Percentiles rank a stretch among this genome's conserved stretches.
These are phyloP conservation scores for Apiospora marii DNA, from an alignment of 2,329 filamentous ascomycete species.

Conservation along the genomic window DNA sequence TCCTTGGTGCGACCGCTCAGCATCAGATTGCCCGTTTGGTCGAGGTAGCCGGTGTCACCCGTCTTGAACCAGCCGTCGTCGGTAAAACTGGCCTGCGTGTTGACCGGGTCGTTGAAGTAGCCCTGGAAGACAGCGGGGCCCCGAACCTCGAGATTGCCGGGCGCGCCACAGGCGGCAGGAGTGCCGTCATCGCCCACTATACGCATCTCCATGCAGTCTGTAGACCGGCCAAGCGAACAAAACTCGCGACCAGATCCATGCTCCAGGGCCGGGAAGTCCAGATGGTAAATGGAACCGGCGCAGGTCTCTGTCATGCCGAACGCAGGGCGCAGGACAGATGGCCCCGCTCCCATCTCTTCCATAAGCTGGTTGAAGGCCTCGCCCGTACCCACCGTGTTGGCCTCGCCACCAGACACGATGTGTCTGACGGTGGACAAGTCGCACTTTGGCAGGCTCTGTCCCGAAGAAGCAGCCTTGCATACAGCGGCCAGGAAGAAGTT, in stretches of 20 bases:
- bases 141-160: constrained; percentile 10
- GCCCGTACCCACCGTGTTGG: constrained; percentile 24
- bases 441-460: neutral
- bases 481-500: constrained; percentile 28
- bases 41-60: constrained; percentile 9
- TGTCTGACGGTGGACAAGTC: constrained; percentile 20
- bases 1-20: constrained; percentile 21
- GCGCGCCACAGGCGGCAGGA: neutral
- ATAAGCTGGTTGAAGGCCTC: constrained; percentile 24
- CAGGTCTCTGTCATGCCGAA: constrained; percentile 29
- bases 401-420: constrained; percentile 26
- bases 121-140: constrained; percentile 11
- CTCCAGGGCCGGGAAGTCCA: constrained; percentile 21
- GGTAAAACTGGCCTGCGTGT: neutral
- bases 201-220: constrained; percentile 12
- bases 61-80: constrained; percentile 20
- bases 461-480: neutral
- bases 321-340: constrained; percentile 22
- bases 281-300: constrained; percentile 27
- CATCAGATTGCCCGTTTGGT: neutral
- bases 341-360: neutral
- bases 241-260: neutral
- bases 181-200: neutral
- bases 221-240: constrained; percentile 23
- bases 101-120: constrained; percentile 5